Evolutionary conservation across 805 yeast genomes (phyloP).

Genomic region (Saccharomycopsis fodiens): DNA sequence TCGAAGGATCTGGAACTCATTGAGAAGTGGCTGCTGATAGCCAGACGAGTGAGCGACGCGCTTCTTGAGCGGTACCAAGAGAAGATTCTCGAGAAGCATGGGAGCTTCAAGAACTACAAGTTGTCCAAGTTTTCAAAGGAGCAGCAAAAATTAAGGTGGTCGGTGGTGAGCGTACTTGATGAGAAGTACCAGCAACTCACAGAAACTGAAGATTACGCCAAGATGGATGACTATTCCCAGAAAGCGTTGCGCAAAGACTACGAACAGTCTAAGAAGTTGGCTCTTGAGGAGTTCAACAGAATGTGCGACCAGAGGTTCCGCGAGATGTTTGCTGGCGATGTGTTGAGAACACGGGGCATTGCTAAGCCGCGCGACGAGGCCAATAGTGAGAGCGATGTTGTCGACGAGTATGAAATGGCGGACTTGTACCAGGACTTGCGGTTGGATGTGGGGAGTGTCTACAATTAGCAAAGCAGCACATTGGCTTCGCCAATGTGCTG

Average conservation of each 20-base stretch:
- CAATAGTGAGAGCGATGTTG: conserved; percentile 15
- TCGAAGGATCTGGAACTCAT: conserved; percentile 8
- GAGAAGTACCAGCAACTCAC: conserved; percentile 11
- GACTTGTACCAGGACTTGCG: conserved; percentile 19
- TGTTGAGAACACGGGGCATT: conserved; percentile 1
- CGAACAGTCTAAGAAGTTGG: conserved; percentile 4
- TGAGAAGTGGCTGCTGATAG: conserved; percentile 15
- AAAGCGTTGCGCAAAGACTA: conserved; percentile 12
- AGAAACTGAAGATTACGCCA: conserved; percentile 6
- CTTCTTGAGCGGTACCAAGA: conserved; percentile 9
- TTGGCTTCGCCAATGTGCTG: no score
- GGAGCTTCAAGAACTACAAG: conserved; percentile 14
- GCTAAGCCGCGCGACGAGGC: not conserved
- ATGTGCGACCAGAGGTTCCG: conserved; percentile 13
- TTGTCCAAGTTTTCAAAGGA: conserved; percentile 16
- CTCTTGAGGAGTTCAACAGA: conserved; percentile 12
- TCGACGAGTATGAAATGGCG: conserved; percentile 19
- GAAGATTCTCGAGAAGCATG: conserved; percentile 16
- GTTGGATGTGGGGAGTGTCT: conserved; percentile 11
- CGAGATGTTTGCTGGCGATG: conserved; percentile 18
- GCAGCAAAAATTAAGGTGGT: conserved; percentile 10
- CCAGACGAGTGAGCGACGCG: conserved; percentile 1
- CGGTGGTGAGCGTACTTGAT: conserved; percentile 7
- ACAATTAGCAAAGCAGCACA: no score
- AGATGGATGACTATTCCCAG: conserved; percentile 14